Conservation (phyloP, 2,329 filamentous ascomycete species). For the Xylaria multiplex region DNA sequence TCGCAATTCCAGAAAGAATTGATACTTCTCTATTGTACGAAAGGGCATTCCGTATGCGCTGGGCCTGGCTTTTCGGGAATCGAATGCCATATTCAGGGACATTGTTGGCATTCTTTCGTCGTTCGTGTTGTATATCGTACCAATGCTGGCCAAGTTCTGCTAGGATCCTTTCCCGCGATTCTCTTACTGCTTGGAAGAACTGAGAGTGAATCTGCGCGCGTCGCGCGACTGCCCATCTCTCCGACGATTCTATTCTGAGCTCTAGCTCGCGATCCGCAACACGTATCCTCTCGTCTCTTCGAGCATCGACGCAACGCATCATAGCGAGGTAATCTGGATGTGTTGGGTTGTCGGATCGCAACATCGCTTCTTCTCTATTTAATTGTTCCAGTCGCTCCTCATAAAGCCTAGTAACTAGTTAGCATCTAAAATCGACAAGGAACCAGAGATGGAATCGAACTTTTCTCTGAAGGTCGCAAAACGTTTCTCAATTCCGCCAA, state of each 20-base stretch:
- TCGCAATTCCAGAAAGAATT: conserved; percentile 87
- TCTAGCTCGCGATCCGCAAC: conserved; percentile 78
- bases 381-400: conserved; percentile 87
- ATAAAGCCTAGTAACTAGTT: conserved; percentile 70
- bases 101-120: conserved; percentile 79
- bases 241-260: conserved; percentile 77
- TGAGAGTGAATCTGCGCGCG: conserved; percentile 88
- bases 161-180: conserved; percentile 81
- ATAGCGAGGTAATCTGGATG: conserved; percentile 93
- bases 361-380: conserved; percentile 74
- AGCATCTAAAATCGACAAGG: conserved; percentile 35
- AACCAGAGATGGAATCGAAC: conserved; percentile 54
- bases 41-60: conserved; percentile 84
- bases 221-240: conserved; percentile 80
- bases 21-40: conserved; percentile 97
- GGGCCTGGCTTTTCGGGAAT: conserved; percentile 79
- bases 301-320: conserved; percentile 85
- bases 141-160: conserved; percentile 87
- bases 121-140: conserved; percentile 91
- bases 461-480: conserved; percentile 87
- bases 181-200: conserved; percentile 86
- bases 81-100: conserved; percentile 84
- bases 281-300: conserved; percentile 81
- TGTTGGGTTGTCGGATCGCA: conserved; percentile 69
- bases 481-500: conserved; percentile 84